Percentiles rank a stretch among this genome's conserved stretches.
Conservation (phyloP, 805 yeast species). For the Monosporozyma yasuniensis region DNA sequence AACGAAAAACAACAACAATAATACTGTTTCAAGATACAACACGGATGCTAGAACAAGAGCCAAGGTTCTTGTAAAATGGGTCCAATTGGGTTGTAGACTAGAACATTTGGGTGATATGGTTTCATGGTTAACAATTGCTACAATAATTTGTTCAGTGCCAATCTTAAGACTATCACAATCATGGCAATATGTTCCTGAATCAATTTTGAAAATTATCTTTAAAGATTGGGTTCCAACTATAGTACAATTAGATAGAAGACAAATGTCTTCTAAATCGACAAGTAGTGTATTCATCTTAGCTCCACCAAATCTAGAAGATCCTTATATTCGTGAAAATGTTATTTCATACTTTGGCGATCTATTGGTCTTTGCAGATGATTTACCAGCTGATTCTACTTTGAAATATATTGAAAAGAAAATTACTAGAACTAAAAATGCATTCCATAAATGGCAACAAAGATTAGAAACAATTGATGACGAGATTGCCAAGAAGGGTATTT, state of each 20-base stretch:
- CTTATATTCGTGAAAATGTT: constrained; percentile 65
- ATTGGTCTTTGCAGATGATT: constrained; percentile 36
- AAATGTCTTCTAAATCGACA: constrained; percentile 48
- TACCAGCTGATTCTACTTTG: constrained; percentile 21
- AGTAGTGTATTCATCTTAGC: constrained; percentile 60
- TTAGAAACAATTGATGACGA: constrained; percentile 21
- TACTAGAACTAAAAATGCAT: constrained; percentile 59
- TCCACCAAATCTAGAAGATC: constrained; percentile 76
- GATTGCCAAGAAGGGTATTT: not conserved
- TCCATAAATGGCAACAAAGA: constrained; percentile 77
- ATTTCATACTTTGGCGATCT: constrained; percentile 90
- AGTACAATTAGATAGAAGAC: constrained; percentile 75
- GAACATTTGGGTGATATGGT: constrained; percentile 86
- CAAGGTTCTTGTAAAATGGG: constrained; percentile 68
- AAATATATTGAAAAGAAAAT: constrained; percentile 55
- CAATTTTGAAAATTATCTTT: constrained; percentile 49
- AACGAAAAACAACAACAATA: not conserved
- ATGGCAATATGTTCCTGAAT: constrained; percentile 65
- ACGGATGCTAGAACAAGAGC: constrained; percentile 40
- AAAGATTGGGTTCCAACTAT: constrained; percentile 91
- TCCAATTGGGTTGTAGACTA: constrained; percentile 66
- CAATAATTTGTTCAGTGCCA: constrained; percentile 74
- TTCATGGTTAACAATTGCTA: constrained; percentile 86
- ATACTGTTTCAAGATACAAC: not conserved
- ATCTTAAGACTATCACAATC: constrained; percentile 61